A percentile compares a stretch with the other conserved stretches of the same genome.
Conservation (phyloP, 176 grass and related monocot species). For the Avena sativa region DNA sequence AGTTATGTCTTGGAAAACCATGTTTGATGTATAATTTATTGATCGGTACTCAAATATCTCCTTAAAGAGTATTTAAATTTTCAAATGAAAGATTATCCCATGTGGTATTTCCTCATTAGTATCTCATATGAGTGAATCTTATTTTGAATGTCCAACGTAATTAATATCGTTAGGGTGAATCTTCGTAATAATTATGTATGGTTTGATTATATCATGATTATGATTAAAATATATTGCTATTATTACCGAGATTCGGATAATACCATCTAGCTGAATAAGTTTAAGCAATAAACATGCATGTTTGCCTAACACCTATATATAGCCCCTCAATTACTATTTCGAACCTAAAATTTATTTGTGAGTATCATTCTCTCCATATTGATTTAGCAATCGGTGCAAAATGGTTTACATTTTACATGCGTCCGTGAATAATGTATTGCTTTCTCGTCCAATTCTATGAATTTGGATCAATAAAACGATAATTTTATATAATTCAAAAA, state of each 20-base stretch:
- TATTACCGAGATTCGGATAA: no score
- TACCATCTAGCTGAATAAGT: background rate
- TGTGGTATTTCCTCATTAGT: background rate
- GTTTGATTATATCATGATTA: conserved; percentile 3
- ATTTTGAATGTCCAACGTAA: background rate
- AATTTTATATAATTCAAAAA: background rate
- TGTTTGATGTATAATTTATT: no score
- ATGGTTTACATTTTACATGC: no score
- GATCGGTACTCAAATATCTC: no score
- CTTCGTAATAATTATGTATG: conserved; percentile 10
- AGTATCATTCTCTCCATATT: background rate
- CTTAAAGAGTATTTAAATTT: background rate
- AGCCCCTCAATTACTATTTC: background rate
- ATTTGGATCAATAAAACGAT: background rate
- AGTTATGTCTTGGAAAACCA: background rate
- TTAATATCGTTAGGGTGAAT: background rate
- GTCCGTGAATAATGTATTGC: background rate
- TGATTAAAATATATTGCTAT: no score
- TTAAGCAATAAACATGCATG: background rate
- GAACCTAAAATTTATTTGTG: background rate
- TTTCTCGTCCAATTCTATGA: background rate
- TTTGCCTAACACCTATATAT: background rate
- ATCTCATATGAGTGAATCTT: background rate
- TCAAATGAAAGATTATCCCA: background rate
- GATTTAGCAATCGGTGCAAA: background rate